Percentiles rank a stretch among this genome's conserved stretches.
Conservation (phyloP, 202 grass and related monocot species). For the Carex sylvatica region DNA sequence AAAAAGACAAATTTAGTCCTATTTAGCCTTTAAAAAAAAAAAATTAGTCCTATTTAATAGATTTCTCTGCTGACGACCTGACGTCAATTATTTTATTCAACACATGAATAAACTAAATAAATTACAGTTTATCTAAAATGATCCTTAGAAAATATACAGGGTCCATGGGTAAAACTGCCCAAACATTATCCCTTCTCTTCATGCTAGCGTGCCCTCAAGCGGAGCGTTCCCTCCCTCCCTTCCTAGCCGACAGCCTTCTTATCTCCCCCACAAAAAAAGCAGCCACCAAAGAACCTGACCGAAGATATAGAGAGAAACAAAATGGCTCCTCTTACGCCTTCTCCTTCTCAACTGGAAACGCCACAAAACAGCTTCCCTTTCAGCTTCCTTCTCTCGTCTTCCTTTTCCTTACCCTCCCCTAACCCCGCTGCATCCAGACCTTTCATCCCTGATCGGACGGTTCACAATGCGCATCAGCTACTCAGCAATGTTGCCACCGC, state of each 20-base stretch:
- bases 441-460: slow-evolving; percentile 32
- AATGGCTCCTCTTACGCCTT: slow-evolving; percentile 36
- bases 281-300: background rate
- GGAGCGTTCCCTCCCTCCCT: background rate
- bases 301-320: background rate
- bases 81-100: too few relatives aligned
- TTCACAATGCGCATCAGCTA: slow-evolving; percentile 36
- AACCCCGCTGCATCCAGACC: slow-evolving; percentile 19
- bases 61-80: too few relatives aligned
- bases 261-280: background rate
- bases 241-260: background rate
- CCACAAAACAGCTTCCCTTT: slow-evolving; percentile 28
- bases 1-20: too few relatives aligned
- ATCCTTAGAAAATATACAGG: background rate
- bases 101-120: too few relatives aligned
- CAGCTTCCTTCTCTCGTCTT: slow-evolving; percentile 33
- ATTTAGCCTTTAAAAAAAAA: too few relatives aligned
- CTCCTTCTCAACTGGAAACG: background rate
- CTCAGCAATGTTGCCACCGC: slow-evolving; percentile 52
- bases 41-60: too few relatives aligned
- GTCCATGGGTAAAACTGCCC: background rate
- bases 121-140: background rate
- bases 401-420: slow-evolving; percentile 29
- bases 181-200: slow-evolving; percentile 10
- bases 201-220: background rate